These are phyloP conservation scores for Endocalyx cinctus DNA, from an alignment of 2,329 filamentous ascomycete species.

Conservation along the genomic window DNA sequence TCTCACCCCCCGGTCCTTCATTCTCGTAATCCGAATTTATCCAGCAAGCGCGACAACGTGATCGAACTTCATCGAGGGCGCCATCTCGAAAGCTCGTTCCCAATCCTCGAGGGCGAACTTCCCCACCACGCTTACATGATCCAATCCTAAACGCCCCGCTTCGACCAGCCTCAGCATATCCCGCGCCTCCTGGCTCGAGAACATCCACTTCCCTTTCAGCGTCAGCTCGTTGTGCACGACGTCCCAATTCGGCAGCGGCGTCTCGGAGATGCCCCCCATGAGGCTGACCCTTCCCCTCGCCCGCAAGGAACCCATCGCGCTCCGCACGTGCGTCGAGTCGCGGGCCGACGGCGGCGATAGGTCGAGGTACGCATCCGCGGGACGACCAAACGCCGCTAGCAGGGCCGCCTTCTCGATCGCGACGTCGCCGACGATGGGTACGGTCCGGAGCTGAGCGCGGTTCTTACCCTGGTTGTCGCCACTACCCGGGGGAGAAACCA, in stretches of 20 bases:
- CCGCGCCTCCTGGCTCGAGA: slow-evolving; percentile 33
- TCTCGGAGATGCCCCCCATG: slow-evolving; percentile 26
- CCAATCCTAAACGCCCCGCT: slow-evolving; percentile 22
- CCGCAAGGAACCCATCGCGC: slow-evolving; percentile 28
- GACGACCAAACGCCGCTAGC: slow-evolving; percentile 14
- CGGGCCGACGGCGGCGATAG: slow-evolving; percentile 36
- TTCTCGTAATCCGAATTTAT: too few species aligned
- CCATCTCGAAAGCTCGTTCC: too few species aligned
- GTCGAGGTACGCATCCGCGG: slow-evolving; percentile 41
- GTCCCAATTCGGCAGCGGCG: slow-evolving; percentile 21
- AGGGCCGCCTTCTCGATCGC: slow-evolving; percentile 27
- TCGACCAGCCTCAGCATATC: slow-evolving; percentile 40
- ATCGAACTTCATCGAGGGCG: too few species aligned
- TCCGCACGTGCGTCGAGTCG: slow-evolving; percentile 35
- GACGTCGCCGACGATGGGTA: slow-evolving; percentile 38
- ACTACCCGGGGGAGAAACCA: slow-evolving; percentile 31
- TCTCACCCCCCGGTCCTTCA: too few species aligned
- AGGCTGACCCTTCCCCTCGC: slow-evolving; percentile 30
- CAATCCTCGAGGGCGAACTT: too few species aligned
- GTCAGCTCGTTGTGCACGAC: slow-evolving; percentile 30
- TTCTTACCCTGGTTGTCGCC: slow-evolving; percentile 13
- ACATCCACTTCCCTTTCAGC: slow-evolving; percentile 40
- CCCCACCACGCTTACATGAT: slow-evolving; percentile 1
- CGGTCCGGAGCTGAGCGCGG: slow-evolving; percentile 29
- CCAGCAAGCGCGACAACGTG: too few species aligned